A percentile compares a stretch with the other conserved stretches of the same genome.
These are phyloP conservation scores for Cantharellus cinnabarinus DNA, from an alignment of 768 basidiomycete genomes.

Conservation along the genomic window DNA sequence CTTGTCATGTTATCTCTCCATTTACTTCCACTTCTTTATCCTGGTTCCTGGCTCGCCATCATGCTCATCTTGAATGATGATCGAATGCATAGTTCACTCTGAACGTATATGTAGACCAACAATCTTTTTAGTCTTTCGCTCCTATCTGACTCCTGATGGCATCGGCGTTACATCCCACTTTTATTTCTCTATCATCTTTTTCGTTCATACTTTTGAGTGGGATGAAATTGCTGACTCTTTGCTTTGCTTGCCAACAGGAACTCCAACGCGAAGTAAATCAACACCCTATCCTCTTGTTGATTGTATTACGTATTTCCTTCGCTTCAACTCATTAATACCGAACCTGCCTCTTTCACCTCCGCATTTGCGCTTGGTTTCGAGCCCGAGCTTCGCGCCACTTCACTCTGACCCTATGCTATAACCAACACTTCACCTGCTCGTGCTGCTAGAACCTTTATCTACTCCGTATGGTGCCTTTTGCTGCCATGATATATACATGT, in stretches of 20 bases:
- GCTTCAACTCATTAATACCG: not conserved
- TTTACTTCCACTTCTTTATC: not conserved
- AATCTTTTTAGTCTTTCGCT: slow-evolving; percentile 93
- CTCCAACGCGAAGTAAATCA: slow-evolving; percentile 31
- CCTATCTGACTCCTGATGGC: slow-evolving; percentile 62
- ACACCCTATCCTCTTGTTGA: not conserved
- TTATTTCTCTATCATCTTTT: slow-evolving; percentile 10
- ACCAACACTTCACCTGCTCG: too few species aligned
- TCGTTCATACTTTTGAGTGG: not conserved
- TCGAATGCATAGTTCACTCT: slow-evolving; percentile 91
- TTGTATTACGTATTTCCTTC: not conserved
- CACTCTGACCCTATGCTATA: too few species aligned
- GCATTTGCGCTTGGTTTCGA: too few species aligned
- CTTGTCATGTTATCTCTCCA: slow-evolving; percentile 5
- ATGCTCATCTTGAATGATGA: slow-evolving; percentile 33
- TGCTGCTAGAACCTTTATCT: too few species aligned
- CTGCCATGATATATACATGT: too few species aligned
- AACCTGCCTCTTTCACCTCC: too few species aligned
- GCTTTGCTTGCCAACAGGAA: slow-evolving; percentile 26
- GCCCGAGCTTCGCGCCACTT: too few species aligned
- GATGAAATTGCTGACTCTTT: slow-evolving; percentile 2
- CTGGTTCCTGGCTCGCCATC: not conserved
- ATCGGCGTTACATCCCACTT: slow-evolving; percentile 3
- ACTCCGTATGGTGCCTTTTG: too few species aligned
- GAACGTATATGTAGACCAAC: slow-evolving; percentile 70